phyloP scores from a whole-genome alignment of 1,284 basidiomycete genomes.

The Pseudozyma flocculosa region DNA sequence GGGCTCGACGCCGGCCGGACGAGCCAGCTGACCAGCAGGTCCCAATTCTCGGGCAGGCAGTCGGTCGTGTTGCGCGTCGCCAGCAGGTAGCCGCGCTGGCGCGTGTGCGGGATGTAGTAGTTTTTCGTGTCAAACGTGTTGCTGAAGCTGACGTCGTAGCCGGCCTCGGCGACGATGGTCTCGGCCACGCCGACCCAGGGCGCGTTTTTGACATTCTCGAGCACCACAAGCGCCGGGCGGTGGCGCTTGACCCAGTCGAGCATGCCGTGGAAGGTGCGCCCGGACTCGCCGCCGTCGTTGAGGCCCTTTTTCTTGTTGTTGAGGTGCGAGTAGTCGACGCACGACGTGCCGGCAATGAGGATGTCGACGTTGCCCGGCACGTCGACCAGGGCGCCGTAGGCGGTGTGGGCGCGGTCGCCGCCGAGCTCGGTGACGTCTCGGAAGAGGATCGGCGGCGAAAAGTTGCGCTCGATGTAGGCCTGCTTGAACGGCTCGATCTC shows the following conservation, averaged over 20 bases:
- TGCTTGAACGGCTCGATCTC: conserved; percentile 98
- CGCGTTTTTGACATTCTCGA: conserved; percentile 90
- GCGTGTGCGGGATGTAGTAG: conserved; percentile 90
- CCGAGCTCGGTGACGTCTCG: conserved; percentile 89
- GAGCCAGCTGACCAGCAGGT: conserved; percentile 67
- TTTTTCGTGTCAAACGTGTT: conserved; percentile 79
- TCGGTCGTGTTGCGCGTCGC: conserved; percentile 39
- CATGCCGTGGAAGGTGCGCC: conserved; percentile 65
- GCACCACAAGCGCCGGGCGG: conserved; percentile 81
- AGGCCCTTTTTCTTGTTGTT: conserved; percentile 83
- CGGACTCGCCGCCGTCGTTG: conserved; percentile 51
- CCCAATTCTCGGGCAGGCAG: conserved; percentile 66
- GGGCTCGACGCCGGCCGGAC: conserved; percentile 83
- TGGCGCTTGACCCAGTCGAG: conserved; percentile 86
- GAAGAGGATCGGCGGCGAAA: conserved; percentile 81
- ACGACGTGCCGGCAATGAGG: conserved; percentile 88
- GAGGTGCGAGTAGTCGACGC: conserved; percentile 92
- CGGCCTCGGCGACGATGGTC: conserved; percentile 70
- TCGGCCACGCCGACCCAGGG: conserved; percentile 78
- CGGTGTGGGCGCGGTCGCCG: conserved; percentile 66
- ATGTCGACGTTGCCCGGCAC: conserved; percentile 86
- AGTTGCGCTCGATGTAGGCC: conserved; percentile 95
- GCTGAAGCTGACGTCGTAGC: conserved; percentile 72
- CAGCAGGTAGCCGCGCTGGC: conserved; percentile 44
- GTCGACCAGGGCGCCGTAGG: conserved; percentile 79